Base-by-base conservation (phyloP, 2,329 filamentous ascomycete species). In the Colletotrichum shisoi region DNA sequence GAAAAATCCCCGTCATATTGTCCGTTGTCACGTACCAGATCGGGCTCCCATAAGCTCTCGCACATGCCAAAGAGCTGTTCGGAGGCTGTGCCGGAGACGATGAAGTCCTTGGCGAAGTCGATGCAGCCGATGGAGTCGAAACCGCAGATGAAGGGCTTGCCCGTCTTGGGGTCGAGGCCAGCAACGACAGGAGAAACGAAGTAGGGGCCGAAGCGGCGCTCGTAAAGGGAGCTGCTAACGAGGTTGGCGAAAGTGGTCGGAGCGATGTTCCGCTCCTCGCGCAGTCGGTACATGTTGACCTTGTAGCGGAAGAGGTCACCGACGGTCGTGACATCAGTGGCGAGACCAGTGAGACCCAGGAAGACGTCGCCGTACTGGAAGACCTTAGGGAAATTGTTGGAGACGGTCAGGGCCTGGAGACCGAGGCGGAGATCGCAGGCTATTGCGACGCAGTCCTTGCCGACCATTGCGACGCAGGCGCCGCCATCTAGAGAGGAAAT, bases 351-450 rank as follows among this genome's bases (percentile, higher is more conserved):
- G 69, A 99, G 89, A 63, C 95, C 95, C 42, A 99, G 91, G 82
- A 96, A 97, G 74, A 95, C 92, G 76, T 94, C 92, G 76, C 93
- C 93, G 86, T 96, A 98, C 80, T 91, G 89, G 89, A 98, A 98
- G 85, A 99, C 92, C 86, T 99, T 99, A 84, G 95, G 95, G 86
- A 98, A 98, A 90, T 98, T 95, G 89, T 99, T 99, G 79, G 93
- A 97, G 68, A 99, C 92, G 70, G 95, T 99, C 77, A 99, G 87
- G 77, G 95, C 87, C 84, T 99, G 95, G 77, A 98, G 90, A 75
- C 95, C 95, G 72, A 99, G 92, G 71, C 95, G 94, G 72, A 99
- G 92, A 82, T 99, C 95, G 85, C 95, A 99, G 79, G 95, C 95
- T 78, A 99, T 98, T 81, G 95, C 95, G 69, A 99, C 95, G 81